Evolutionary conservation across 306 rosid species (phyloP).

Genomic region (Sesbania bispinosa): DNA sequence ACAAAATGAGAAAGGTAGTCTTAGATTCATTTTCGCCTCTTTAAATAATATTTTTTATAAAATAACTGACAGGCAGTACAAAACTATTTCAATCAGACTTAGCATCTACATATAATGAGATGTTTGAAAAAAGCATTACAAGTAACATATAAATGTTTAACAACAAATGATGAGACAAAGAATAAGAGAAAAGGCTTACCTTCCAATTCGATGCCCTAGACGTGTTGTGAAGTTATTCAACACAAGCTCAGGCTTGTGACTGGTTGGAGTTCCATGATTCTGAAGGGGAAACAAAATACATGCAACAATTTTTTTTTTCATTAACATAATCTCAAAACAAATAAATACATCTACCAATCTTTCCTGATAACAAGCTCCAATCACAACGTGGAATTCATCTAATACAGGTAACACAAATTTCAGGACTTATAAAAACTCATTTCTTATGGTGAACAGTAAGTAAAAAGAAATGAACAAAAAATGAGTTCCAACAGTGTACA

Average conservation of each 20-base stretch:
- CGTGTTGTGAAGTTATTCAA: conserved; percentile 78
- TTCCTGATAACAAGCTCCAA: neutral
- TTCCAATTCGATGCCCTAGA: conserved; percentile 86
- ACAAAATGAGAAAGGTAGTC: too few relatives aligned
- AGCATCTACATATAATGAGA: neutral
- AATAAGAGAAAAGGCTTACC: conserved; percentile 41
- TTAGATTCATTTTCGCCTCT: neutral
- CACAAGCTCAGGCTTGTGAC: conserved; percentile 89
- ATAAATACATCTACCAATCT: neutral
- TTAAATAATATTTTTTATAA: neutral
- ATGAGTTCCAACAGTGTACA: neutral
- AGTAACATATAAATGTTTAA: neutral
- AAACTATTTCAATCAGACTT: neutral
- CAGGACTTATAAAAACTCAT: neutral
- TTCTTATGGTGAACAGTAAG: neutral
- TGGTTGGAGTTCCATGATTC: conserved; percentile 94
- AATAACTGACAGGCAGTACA: neutral
- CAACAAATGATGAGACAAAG: neutral
- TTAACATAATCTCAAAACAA: conserved; percentile 5
- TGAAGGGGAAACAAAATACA: conserved; percentile 28
- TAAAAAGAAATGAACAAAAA: neutral
- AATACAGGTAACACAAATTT: neutral
- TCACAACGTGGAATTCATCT: neutral
- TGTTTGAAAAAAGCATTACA: neutral
- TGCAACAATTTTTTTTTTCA: neutral